phyloP scores from a whole-genome alignment of 441 rosid genomes.

The Pelargonium australe region DNA sequence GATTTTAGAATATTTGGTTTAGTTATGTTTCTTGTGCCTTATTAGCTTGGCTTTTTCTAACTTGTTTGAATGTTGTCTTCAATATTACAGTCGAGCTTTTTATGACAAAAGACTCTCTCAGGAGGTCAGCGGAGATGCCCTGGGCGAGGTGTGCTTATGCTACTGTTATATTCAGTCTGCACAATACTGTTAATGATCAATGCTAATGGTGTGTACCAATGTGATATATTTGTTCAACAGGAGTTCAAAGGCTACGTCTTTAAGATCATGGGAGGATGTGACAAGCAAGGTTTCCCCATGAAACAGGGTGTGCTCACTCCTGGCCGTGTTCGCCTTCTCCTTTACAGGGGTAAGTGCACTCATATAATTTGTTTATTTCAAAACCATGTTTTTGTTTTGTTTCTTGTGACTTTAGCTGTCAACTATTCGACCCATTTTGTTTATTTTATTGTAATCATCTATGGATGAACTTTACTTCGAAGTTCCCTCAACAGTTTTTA shows the following conservation, averaged over 20 bases:
- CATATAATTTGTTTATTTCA: too few relatives aligned
- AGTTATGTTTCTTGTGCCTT: too few relatives aligned
- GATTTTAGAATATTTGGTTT: too few relatives aligned
- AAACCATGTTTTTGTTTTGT: too few relatives aligned
- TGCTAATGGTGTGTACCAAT: too few relatives aligned
- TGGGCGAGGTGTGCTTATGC: conserved; percentile 34
- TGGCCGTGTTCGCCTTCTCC: conserved; percentile 40
- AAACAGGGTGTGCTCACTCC: conserved; percentile 57
- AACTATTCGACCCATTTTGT: too few relatives aligned
- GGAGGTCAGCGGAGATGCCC: conserved; percentile 49
- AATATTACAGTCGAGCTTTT: conserved; percentile 36
- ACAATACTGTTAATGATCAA: too few relatives aligned
- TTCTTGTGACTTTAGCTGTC: too few relatives aligned
- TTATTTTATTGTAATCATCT: too few relatives aligned
- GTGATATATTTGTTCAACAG: too few relatives aligned
- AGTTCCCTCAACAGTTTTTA: too few relatives aligned
- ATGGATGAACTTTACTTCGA: too few relatives aligned
- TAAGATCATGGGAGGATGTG: conserved; percentile 60
- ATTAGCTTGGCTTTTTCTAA: background rate
- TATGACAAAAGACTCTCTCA: conserved; percentile 42
- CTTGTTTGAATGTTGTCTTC: background rate
- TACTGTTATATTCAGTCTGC: background rate
- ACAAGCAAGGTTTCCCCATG: conserved; percentile 58
- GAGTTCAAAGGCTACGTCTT: conserved; percentile 44
- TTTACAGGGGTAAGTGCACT: conserved; percentile 32